phyloP scores from a whole-genome alignment of 176 grass and related monocot species.

The Aegilops longissima region DNA sequence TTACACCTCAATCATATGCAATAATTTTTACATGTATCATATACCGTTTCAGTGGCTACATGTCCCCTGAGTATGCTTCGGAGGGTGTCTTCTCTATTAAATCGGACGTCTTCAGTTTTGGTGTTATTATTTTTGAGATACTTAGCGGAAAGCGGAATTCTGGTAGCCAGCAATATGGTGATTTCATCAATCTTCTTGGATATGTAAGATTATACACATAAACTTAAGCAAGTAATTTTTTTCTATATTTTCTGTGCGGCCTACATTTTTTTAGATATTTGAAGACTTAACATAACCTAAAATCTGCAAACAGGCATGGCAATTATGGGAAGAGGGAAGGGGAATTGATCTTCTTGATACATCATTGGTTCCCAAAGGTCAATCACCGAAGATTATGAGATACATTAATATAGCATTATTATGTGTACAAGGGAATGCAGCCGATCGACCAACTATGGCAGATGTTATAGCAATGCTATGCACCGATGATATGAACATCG shows the following conservation, averaged over 20 bases:
- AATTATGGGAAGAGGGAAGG: slow-evolving; percentile 7
- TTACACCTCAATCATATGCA: neutral
- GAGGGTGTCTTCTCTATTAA: slow-evolving; percentile 25
- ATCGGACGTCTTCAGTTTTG: slow-evolving; percentile 17
- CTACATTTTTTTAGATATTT: neutral
- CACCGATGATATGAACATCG: neutral
- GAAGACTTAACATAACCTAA: neutral
- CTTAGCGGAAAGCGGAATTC: slow-evolving; percentile 17
- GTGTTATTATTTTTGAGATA: slow-evolving; percentile 24
- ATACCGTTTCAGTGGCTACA: slow-evolving; percentile 26
- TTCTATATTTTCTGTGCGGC: neutral
- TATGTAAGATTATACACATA: neutral
- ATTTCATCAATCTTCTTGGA: slow-evolving; percentile 5
- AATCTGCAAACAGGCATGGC: slow-evolving; percentile 6
- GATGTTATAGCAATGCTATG: slow-evolving; percentile 1
- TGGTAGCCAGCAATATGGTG: neutral
- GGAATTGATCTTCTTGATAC: neutral
- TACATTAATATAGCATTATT: neutral
- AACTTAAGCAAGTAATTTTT: neutral
- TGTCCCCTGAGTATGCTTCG: slow-evolving; percentile 29
- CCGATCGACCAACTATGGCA: slow-evolving; percentile 11
- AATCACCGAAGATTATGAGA: neutral
- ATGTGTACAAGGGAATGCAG: slow-evolving; percentile 10
- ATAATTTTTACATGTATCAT: neutral
- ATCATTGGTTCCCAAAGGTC: neutral